A percentile compares a stretch with the other conserved stretches of the same genome.
These are phyloP conservation scores for Aspergillus sp. DNA, from an alignment of 2,329 filamentous ascomycete genomes.

Conservation along the genomic window DNA sequence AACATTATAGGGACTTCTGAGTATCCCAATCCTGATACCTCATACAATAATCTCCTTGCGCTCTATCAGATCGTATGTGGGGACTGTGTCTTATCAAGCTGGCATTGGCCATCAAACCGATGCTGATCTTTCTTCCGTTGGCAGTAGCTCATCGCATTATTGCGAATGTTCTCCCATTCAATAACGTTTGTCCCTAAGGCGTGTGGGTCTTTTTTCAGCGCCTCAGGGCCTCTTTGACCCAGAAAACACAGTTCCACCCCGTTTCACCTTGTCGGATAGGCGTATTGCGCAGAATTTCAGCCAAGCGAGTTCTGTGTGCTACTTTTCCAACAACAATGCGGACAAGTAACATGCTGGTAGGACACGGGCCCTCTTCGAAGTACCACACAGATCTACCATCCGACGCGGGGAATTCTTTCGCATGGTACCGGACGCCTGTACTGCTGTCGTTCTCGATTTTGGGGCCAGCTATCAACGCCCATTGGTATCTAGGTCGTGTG, in stretches of 20 bases:
- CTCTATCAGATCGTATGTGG: slow-evolving; percentile 40
- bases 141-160: slow-evolving; percentile 41
- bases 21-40: slow-evolving; percentile 1
- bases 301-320: slow-evolving; percentile 24
- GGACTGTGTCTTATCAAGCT: slow-evolving; percentile 29
- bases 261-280: slow-evolving; percentile 28
- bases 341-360: slow-evolving; percentile 30
- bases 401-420: slow-evolving; percentile 26
- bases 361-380: slow-evolving; percentile 26
- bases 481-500: slow-evolving; percentile 33
- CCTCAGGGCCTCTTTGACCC: slow-evolving; percentile 44
- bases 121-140: slow-evolving; percentile 39
- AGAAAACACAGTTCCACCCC: slow-evolving; percentile 47
- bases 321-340: slow-evolving; percentile 36
- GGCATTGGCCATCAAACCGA: slow-evolving; percentile 39
- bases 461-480: slow-evolving; percentile 39
- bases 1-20: slow-evolving; percentile 31
- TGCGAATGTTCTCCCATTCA: slow-evolving; percentile 37
- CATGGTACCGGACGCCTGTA: slow-evolving; percentile 31
- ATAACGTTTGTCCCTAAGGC: slow-evolving; percentile 31
- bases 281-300: slow-evolving; percentile 27
- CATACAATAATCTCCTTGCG: slow-evolving; percentile 20
- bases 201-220: slow-evolving; percentile 26
- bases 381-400: slow-evolving; percentile 21
- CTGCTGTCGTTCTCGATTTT: slow-evolving; percentile 28